phyloP scores from a whole-genome alignment of 2,329 filamentous ascomycete species.

The Xylaria sp. region DNA sequence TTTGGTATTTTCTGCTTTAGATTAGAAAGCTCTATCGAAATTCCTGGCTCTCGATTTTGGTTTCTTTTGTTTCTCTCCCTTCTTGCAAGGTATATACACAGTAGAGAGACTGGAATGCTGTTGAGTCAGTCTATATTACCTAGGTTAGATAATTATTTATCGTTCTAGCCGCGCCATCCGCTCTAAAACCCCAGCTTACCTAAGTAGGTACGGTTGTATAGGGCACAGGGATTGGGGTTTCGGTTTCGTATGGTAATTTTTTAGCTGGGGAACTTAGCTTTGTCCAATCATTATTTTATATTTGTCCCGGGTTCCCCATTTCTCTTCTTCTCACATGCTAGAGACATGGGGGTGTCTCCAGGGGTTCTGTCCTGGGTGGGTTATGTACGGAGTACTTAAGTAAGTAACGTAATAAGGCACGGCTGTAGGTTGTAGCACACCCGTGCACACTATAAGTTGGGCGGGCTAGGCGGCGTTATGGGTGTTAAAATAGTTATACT shows the following conservation, averaged over 20 bases:
- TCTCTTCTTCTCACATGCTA: conserved; percentile 17
- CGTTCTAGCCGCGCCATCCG: conserved; percentile 11
- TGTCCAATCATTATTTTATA: background rate
- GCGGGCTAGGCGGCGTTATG: no score
- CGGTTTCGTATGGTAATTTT: no score
- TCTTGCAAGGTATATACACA: no score
- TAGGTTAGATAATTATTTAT: background rate
- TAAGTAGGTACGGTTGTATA: no score
- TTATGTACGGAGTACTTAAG: background rate
- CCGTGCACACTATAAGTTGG: background rate
- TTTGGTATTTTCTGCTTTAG: background rate
- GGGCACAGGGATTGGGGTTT: no score
- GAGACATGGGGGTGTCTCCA: background rate
- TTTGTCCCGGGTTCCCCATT: background rate
- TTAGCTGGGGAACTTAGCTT: background rate
- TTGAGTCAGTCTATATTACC: background rate
- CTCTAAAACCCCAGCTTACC: background rate
- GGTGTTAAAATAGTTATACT: no score
- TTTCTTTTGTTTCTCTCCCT: no score
- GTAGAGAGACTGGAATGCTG: background rate
- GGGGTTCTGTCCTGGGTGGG: background rate
- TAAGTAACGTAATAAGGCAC: background rate
- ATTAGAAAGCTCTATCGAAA: background rate
- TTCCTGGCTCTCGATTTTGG: background rate
- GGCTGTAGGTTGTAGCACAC: background rate